Conservation (phyloP, 371 early-diverging fungal genomes). For the Syncephalastrum sp. region DNA sequence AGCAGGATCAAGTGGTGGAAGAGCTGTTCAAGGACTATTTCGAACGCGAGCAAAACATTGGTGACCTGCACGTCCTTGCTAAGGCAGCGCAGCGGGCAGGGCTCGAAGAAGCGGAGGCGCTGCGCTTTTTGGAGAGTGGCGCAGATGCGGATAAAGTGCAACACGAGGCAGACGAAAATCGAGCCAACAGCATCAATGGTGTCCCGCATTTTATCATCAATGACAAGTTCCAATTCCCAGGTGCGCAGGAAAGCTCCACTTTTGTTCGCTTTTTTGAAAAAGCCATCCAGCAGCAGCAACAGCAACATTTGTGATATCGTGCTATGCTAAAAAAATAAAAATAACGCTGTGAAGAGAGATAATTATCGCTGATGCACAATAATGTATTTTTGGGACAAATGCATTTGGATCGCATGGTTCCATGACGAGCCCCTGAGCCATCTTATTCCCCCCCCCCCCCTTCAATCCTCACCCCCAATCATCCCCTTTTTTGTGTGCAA, state of each 20-base stretch:
- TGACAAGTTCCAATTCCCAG: constrained; percentile 56
- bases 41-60: constrained; percentile 62
- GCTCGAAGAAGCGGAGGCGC: constrained; percentile 40
- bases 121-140: constrained; percentile 51
- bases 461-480: background rate
- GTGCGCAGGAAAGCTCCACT: constrained; percentile 65
- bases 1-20: constrained; percentile 60
- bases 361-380: too few species aligned
- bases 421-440: constrained; percentile 4
- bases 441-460: background rate
- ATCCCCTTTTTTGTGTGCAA: too few species aligned
- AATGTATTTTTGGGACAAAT: too few species aligned
- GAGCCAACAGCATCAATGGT: constrained; percentile 51
- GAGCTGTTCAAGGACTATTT: constrained; percentile 65
- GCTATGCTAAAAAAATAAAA: too few species aligned
- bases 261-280: constrained; percentile 55
- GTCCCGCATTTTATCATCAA: constrained; percentile 70
- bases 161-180: constrained; percentile 34
- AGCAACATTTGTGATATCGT: too few species aligned
- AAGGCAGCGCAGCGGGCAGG: constrained; percentile 61
- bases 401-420: too few species aligned
- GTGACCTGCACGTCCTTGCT: constrained; percentile 54
- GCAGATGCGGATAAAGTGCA: constrained; percentile 48
- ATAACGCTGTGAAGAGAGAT: too few species aligned
- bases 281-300: constrained; percentile 4